Base-by-base conservation (phyloP, 495 filamentous ascomycete species). In the Chaetomidium leptoderma region DNA sequence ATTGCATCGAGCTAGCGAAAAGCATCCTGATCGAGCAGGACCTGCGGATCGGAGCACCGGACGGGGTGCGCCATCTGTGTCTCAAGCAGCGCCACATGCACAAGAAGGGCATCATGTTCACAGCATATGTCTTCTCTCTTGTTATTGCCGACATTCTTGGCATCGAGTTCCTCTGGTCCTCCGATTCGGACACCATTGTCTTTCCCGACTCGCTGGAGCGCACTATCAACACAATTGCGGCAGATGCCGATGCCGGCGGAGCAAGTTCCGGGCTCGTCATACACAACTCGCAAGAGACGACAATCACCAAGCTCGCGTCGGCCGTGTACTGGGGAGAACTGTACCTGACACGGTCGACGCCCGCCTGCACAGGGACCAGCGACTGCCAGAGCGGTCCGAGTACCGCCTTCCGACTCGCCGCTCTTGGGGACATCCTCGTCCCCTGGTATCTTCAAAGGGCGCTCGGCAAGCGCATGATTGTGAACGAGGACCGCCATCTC, bases 51-150 rank as follows among this genome's bases (percentile, higher is more conserved):
- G 47, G 39, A 4, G 39, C 26, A 0, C 56, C 56, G 3, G 32
- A 40, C 9, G 37, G 48, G 1, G 50, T 59, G 36, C 37, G 40
- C 21, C 49, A 53, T 11, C 29, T 59, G 47, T 59, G 48, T 23
- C 56, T 59, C 26, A 52, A 47, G 30, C 48, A 59, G 33, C 56
- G 56, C n/a, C 56, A 59, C 23, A 53, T 59, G 56, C 56, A 59
- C 32, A 59, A 59, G 19, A 59, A 59, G 23, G 56, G 48, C 9
- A 59, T 59, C 48, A 59, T 59, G 56, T 59, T 59, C 39, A 59
- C 56, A n/a, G 32, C 48, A 21, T 59, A 45, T 39, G 40, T 59
- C 3, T 59, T 59, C 40, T 52, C 56, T 13, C 56, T 59, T 9
- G 48, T 59, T 21, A 47, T 59, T 21, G 36, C 56, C 11, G 56